Evolutionary conservation across 495 filamentous ascomycete genomes (phyloP), one percentile per base, ranked within the genome.

Genomic region (Xylaria cubensis): DNA sequence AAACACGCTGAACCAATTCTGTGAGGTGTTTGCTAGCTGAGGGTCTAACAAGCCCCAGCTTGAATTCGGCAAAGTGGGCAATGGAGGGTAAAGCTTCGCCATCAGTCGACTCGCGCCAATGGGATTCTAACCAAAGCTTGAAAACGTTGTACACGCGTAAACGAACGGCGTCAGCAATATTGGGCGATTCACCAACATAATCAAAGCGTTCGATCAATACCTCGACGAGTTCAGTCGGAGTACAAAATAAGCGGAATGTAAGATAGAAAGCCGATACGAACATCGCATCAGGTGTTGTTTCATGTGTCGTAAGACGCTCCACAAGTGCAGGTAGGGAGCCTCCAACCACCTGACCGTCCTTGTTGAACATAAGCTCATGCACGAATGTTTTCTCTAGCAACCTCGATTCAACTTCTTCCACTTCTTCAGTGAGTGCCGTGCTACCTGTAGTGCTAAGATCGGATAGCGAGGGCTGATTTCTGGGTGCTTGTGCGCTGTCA

Each of bases 221-320:
- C 77, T 94, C 86, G 4, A 94, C 94, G 69, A 98, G 89, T 44
- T 93, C 88, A 19, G 87, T 76, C 1, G 97, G 94, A 0, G 93
- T 92, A 59, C 94, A 93, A 73, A 99, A 99, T 24, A 97, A 89
- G 55, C 97, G 92, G 84, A 99, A 99, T 36, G 97, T 98, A 53
- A 98, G 90, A 81, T 97, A 98, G 80, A 99, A 98, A 0, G 97
- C 93, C 3, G 93, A 92, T 65, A 98, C 93, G 76, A 98, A 99
- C 78, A 93, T 89, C 46, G 93, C 90, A 79, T 98, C 95, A 2
- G 97, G 97, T 2, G 96, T 97, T 0, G 94, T 92, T 78, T 97
- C 93, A 79, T 97, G 94, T 0, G 93, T 93, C 2, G 97, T 99
- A 34, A 99, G 88, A 75, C 92, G 90, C 82, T 99, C 97, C 59